Evolutionary conservation across 2,329 filamentous ascomycete genomes (phyloP).

Genomic region (Aspergillus tamarii): DNA sequence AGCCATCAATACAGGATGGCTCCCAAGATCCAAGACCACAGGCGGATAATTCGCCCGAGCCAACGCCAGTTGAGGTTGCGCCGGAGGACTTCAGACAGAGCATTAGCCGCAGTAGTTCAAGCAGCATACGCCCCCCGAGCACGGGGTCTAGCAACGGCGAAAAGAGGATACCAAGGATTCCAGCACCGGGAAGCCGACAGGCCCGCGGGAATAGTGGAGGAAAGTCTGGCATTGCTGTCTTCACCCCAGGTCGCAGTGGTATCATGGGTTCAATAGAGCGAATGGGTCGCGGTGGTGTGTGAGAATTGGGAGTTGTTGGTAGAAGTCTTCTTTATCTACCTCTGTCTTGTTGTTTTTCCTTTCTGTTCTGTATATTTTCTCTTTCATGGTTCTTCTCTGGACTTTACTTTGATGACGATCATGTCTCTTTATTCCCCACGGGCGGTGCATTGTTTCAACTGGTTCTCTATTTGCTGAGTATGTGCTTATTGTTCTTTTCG

Average conservation of each 20-base stretch:
- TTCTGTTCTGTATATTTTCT: not conserved
- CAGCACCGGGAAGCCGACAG: conserved; percentile 32
- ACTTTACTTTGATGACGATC: not conserved
- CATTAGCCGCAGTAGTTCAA: conserved; percentile 31
- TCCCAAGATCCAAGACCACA: conserved; percentile 5
- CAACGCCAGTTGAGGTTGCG: conserved; percentile 14
- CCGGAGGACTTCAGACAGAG: conserved; percentile 28
- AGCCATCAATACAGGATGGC: conserved; percentile 12
- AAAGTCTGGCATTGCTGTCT: conserved; percentile 41
- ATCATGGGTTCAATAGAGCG: conserved; percentile 86
- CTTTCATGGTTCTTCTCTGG: not conserved
- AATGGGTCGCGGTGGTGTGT: conserved; percentile 66
- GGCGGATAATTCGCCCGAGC: conserved; percentile 17
- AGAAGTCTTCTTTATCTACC: not conserved
- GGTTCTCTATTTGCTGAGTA: not conserved
- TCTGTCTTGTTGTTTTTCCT: not conserved
- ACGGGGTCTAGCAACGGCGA: conserved; percentile 27
- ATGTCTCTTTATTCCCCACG: conserved; percentile 4
- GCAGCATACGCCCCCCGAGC: conserved; percentile 36
- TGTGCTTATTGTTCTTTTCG: not conserved
- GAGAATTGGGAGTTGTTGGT: not conserved
- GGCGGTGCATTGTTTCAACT: not conserved
- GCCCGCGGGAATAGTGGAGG: conserved; percentile 41
- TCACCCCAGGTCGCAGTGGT: conserved; percentile 61
- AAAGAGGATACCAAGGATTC: conserved; percentile 36